Base-by-base conservation (phyloP, 257 asterid species). In the Solanum phureja region DNA sequence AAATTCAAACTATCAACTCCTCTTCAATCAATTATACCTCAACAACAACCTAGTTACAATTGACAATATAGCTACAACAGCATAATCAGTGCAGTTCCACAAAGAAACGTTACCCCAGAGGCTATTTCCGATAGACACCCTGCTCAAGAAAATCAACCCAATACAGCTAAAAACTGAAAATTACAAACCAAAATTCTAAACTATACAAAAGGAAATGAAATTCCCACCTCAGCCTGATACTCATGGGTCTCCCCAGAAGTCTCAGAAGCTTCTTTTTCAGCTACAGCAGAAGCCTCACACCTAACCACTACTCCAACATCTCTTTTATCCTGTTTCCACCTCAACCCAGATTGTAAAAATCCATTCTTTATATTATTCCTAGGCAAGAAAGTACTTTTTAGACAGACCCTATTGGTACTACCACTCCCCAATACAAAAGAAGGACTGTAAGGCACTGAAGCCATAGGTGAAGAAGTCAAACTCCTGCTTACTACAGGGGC, bases 161-260 rank as follows among this genome's bases (percentile, higher is more conserved):
- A 71, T 31, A 71, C 42, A 73, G 14, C 85, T 44, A 79, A 79
- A 79, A 44, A 79, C 66, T 24, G 38, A 79, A 42, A 44, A 42
- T 34, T 24, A 72, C 34, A 19, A 75, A 29, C 33, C 31, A 23
- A 11, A 46, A 74, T 29, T 71, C 23, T 5, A 74, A 77, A 84
- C 34, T 2, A 40, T 14, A 84, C 31, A 2, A 34, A 64, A 52
- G 8, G 31, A 56, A 77, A 38, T 21, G 40, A 21, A 88, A 71
- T 44, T 11, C 27, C 66, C 83, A 97, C 99, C 99, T 97, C 99
- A 89, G 99, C 99, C 88, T 95, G 99, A 88, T 95, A 97, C 89
- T 95, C 98, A 85, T 84, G 93, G 3, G 94, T 95, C 89, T 97
- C 99, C 24, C 93, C 98, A 46, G 91, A 69, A 68, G 86, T 91